Conservation (phyloP, 1,284 basidiomycete genomes). For the Puccinia hordei region DNA sequence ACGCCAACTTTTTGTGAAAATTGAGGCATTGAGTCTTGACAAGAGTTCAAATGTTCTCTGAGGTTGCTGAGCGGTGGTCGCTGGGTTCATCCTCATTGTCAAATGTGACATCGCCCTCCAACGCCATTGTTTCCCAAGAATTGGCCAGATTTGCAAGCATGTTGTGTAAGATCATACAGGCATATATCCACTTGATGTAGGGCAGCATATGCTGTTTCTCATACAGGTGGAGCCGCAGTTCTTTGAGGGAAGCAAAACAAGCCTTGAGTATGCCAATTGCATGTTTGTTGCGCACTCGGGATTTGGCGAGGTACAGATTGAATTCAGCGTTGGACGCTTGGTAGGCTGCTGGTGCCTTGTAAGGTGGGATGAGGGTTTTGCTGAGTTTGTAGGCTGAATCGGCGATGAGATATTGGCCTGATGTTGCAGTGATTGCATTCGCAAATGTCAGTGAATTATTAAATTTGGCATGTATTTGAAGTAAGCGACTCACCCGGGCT, state of each 20-base stretch:
- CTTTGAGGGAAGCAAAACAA: background rate
- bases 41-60: too few relatives aligned
- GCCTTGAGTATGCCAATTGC: background rate
- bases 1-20: too few relatives aligned
- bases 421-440: background rate
- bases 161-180: conserved; percentile 5
- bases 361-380: background rate
- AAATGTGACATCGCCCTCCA: too few relatives aligned
- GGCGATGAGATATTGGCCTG: conserved; percentile 4
- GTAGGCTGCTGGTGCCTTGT: background rate
- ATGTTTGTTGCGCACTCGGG: conserved; percentile 10
- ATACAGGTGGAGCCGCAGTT: background rate
- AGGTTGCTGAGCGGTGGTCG: too few relatives aligned
- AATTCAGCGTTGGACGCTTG: background rate
- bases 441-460: background rate
- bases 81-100: too few relatives aligned
- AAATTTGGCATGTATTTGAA: background rate
- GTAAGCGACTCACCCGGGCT: background rate
- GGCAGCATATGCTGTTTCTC: background rate
- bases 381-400: conserved; percentile 10
- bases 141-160: conserved; percentile 5
- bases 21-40: too few relatives aligned
- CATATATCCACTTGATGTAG: background rate
- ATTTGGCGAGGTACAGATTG: background rate
- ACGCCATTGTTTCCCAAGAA: background rate